Percentiles rank a stretch among this genome's conserved stretches.
Evolutionary conservation across 352 stramenopile species (phyloP).

Genomic region (Pythium monospermum): DNA sequence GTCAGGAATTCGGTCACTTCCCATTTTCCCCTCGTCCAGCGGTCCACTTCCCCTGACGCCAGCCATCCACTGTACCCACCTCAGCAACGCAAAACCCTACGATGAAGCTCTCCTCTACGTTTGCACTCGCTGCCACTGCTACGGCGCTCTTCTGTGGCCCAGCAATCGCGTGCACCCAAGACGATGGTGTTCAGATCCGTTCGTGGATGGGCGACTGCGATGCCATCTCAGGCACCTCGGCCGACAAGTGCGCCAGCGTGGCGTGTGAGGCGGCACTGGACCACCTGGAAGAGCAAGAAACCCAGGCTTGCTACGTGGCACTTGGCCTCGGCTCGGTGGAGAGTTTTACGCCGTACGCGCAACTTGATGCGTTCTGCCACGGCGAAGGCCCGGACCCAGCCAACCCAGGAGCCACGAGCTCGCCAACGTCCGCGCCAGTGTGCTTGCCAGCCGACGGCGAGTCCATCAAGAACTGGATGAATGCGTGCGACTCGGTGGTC

Average conservation of each 20-base stretch:
- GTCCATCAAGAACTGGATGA: slow-evolving; percentile 21
- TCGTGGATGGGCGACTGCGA: slow-evolving; percentile 30
- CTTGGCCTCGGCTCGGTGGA: slow-evolving; percentile 20
- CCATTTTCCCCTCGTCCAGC: too few species aligned
- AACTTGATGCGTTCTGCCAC: slow-evolving; percentile 40
- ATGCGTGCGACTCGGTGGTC: slow-evolving; percentile 29
- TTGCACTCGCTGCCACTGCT: background rate
- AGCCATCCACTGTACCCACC: too few species aligned
- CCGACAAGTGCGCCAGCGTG: slow-evolving; percentile 31
- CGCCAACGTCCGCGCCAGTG: background rate
- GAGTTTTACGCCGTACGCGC: slow-evolving; percentile 32
- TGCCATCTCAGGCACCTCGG: slow-evolving; percentile 24
- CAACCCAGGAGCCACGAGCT: background rate
- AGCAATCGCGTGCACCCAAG: slow-evolving; percentile 3
- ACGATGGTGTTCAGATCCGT: slow-evolving; percentile 9
- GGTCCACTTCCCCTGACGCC: too few species aligned
- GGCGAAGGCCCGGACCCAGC: slow-evolving; percentile 33
- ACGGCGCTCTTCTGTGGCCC: background rate
- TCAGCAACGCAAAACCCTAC: background rate
- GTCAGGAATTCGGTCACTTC: too few species aligned
- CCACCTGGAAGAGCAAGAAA: slow-evolving; percentile 35
- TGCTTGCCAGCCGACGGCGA: slow-evolving; percentile 3
- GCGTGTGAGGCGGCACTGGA: slow-evolving; percentile 34
- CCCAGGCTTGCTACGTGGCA: slow-evolving; percentile 28
- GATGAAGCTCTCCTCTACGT: slow-evolving; percentile 4